These are phyloP conservation scores for Odontarrhena argentea DNA, from an alignment of 345 rosid species.

Conservation along the genomic window DNA sequence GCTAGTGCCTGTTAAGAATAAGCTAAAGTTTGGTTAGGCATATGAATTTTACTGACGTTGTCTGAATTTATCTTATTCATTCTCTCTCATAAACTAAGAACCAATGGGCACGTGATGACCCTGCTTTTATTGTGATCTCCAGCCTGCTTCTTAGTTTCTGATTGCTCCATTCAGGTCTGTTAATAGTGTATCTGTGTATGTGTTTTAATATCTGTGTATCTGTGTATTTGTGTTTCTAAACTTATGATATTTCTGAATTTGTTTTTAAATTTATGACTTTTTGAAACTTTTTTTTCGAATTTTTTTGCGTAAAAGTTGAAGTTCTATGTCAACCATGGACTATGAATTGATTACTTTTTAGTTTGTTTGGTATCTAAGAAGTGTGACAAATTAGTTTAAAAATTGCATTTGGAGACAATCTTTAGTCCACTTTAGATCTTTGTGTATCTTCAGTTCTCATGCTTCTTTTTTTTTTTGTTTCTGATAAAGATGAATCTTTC, in stretches of 20 bases:
- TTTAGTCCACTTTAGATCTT: not conserved
- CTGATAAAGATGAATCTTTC: constrained; percentile 44
- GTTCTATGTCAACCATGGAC: too few relatives aligned
- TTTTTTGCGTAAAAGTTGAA: too few relatives aligned
- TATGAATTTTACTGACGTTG: constrained; percentile 13
- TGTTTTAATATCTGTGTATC: too few relatives aligned
- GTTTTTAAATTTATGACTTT: too few relatives aligned
- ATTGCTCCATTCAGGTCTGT: too few relatives aligned
- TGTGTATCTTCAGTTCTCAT: not conserved
- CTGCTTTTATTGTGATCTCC: constrained; percentile 97
- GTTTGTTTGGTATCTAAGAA: too few relatives aligned
- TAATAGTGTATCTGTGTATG: too few relatives aligned
- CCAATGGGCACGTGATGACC: constrained; percentile 99
- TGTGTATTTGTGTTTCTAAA: too few relatives aligned
- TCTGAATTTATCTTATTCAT: constrained; percentile 25
- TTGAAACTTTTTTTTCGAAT: too few relatives aligned
- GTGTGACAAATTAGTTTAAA: not conserved
- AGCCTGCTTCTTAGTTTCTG: constrained; percentile 83
- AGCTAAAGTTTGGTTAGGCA: constrained; percentile 3
- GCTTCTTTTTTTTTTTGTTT: not conserved
- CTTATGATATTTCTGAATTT: too few relatives aligned
- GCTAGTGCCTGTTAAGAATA: constrained; percentile 18
- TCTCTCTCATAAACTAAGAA: constrained; percentile 88
- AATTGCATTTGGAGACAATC: not conserved
- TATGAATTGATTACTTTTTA: too few relatives aligned